Evolutionary conservation across 176 grass and related monocot genomes (phyloP), one percentile per base, ranked within the genome.

Genomic region (Avena eriantha): DNA sequence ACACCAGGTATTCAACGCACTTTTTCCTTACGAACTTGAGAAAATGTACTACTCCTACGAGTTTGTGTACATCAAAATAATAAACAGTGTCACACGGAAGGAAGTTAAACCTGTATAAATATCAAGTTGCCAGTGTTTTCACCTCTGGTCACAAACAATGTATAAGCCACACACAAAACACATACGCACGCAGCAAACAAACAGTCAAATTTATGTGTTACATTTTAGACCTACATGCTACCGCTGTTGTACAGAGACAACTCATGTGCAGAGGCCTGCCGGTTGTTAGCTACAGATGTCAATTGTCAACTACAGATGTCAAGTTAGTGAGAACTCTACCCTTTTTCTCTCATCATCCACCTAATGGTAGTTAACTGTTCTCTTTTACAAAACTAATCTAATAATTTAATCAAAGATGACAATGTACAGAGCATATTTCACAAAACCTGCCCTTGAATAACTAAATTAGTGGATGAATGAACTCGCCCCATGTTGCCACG

Each of bases 391-490:
- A 74, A 51, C 47, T 50, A 84, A 80, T 60, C 75, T 57, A 61
- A 78, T 22, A 67, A 75, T 51, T 55, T 33, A 41, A 41, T 41
- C 24, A 76, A 75, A 35, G 26, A 76, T 64, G 71, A 34, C 60
- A 76, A 84, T 50, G 58, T 85, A 85, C 82, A 87, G 50, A 83
- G 69, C 69, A 43, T 46, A 69, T 69, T 59, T 56, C 89, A 74
- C 84, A 90, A 79, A 86, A 81, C 53, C 86, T 76, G 81, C 85
- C 75, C 77, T 87, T 72, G 4, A 19, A 47, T 58, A 76, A 69
- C 59, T 84, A 80, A 80, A 84, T 85, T 43, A 69, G 77, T 91
- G 70, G 73, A 85, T 77, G 82, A 91, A 88, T 80, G 82, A 91
- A 88, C 76, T 67, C 88, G 50, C 43, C 43, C 41, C 71, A 56